Percentiles rank a stretch among this genome's conserved stretches.
These are phyloP conservation scores for Cladobotryum mycophilum DNA, from an alignment of 2,329 filamentous ascomycete species.

Conservation along the genomic window DNA sequence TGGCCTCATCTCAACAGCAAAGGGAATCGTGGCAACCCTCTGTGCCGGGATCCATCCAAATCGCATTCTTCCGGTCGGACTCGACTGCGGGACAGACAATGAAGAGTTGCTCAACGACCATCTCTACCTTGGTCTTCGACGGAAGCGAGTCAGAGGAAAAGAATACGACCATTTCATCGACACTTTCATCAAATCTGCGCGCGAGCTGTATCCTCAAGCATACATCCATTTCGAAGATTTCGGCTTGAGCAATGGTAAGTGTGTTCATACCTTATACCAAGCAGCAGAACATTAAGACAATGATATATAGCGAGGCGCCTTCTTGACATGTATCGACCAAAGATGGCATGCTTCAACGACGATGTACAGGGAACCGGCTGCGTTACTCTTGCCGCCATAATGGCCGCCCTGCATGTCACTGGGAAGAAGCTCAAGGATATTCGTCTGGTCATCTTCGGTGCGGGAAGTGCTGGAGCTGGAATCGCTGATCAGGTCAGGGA, in stretches of 20 bases:
- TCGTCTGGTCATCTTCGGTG: conserved; percentile 69
- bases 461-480: conserved; percentile 75
- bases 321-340: conserved; percentile 65
- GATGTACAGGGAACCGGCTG: conserved; percentile 87
- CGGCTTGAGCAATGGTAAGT: conserved; percentile 61
- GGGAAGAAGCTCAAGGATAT: conserved; percentile 61
- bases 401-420: conserved; percentile 66
- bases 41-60: conserved; percentile 83
- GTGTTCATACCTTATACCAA: not conserved
- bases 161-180: conserved; percentile 74
- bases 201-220: conserved; percentile 67
- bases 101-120: conserved; percentile 66
- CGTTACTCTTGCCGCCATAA: conserved; percentile 76
- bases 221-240: conserved; percentile 92
- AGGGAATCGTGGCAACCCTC: conserved; percentile 73
- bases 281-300: not conserved
- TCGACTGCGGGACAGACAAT: conserved; percentile 85
- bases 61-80: conserved; percentile 69
- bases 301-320: conserved; percentile 55
- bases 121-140: conserved; percentile 69
- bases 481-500: conserved; percentile 82
- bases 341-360: conserved; percentile 83
- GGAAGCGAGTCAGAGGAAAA: conserved; percentile 60
- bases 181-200: conserved; percentile 61
- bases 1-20: conserved; percentile 77